A percentile compares a stretch with the other conserved stretches of the same genome.
Conservation (phyloP, 2,329 filamentous ascomycete genomes). For the Pseudogymnoascus sp. region DNA sequence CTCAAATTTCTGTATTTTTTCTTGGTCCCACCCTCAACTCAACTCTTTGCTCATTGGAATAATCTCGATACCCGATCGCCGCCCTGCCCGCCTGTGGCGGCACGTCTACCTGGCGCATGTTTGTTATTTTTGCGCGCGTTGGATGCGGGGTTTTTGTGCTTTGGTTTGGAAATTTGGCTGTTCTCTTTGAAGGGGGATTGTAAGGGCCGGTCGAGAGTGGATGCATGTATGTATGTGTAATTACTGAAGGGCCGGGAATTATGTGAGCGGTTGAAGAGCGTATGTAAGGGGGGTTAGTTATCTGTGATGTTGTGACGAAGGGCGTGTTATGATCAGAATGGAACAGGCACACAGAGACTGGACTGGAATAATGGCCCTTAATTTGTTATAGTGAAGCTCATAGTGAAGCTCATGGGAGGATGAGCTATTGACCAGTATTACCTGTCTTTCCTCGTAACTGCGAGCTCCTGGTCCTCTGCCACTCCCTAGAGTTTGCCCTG, state of each 20-base stretch:
- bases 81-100: neutral
- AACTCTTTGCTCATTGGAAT: neutral
- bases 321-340: conserved; percentile 4
- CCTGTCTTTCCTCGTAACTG: neutral
- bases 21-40: conserved; percentile 15
- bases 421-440: neutral
- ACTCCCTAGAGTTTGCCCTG: no score
- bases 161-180: neutral
- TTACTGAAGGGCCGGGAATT: neutral
- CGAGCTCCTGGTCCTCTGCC: neutral
- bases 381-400: neutral
- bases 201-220: conserved; percentile 3
- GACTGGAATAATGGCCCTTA: neutral
- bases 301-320: neutral
- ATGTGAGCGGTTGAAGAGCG: neutral
- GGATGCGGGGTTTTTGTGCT: neutral
- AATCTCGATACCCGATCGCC: conserved; percentile 1
- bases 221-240: conserved; percentile 4
- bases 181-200: neutral
- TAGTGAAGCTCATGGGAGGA: no score
- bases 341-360: neutral
- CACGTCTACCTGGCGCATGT: conserved; percentile 1
- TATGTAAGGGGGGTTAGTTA: neutral
- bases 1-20: conserved; percentile 2
- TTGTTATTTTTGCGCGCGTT: neutral